phyloP scores from a whole-genome alignment of 441 rosid genomes.

The Brassica balearica region DNA sequence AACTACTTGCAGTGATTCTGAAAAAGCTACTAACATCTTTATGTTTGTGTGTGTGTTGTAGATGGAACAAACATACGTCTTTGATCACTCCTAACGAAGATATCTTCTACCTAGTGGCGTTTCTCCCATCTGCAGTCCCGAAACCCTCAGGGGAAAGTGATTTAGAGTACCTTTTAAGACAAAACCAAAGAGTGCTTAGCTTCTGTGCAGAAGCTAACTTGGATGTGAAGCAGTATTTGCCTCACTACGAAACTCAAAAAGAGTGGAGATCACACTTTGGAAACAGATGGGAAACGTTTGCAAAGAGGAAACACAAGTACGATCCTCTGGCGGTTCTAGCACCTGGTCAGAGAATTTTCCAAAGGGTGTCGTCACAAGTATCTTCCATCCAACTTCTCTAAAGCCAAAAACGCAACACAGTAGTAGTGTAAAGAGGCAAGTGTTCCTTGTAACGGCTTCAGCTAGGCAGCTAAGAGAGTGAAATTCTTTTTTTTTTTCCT shows the following conservation, averaged over 20 bases:
- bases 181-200: conserved; percentile 61
- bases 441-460: conserved; percentile 32
- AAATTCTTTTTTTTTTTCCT: background rate
- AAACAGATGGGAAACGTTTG: conserved; percentile 67
- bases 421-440: conserved; percentile 46
- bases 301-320: conserved; percentile 63
- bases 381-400: conserved; percentile 37
- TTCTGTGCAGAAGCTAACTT: conserved; percentile 54
- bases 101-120: conserved; percentile 71
- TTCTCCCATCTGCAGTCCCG: conserved; percentile 76
- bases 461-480: conserved; percentile 40
- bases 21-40: background rate
- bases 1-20: conserved; percentile 17
- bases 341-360: conserved; percentile 81
- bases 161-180: conserved; percentile 59
- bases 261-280: conserved; percentile 89
- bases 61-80: conserved; percentile 85
- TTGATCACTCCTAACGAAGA: conserved; percentile 78
- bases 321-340: conserved; percentile 86
- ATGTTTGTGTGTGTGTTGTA: conserved; percentile 48
- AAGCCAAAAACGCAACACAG: conserved; percentile 28
- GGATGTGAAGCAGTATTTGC: conserved; percentile 75
- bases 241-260: conserved; percentile 63
- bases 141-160: conserved; percentile 60
- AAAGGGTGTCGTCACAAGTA: conserved; percentile 45